Conservation (phyloP, 2,329 filamentous ascomycete species). For the Cryoendolithus antarcticus region DNA sequence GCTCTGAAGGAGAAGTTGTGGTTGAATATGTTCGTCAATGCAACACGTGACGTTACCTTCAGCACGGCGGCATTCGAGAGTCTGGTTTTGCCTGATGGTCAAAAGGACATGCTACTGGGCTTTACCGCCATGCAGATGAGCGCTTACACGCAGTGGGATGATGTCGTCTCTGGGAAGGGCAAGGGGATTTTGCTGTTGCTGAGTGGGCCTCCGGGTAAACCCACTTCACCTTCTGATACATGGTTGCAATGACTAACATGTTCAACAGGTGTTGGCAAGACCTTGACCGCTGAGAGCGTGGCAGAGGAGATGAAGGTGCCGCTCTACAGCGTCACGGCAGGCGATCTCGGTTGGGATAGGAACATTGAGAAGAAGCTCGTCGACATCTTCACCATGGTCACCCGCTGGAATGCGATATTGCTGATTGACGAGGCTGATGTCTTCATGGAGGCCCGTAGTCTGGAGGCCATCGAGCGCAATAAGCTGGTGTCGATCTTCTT, state of each 20-base stretch:
- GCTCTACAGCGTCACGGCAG: constrained; percentile 37
- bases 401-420: constrained; percentile 40
- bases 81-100: constrained; percentile 34
- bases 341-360: constrained; percentile 35
- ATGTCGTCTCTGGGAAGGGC: constrained; percentile 41
- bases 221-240: background rate
- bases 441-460: constrained; percentile 28
- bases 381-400: constrained; percentile 35
- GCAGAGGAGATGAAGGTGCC: constrained; percentile 40
- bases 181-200: constrained; percentile 40
- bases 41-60: constrained; percentile 32
- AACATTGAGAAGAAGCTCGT: constrained; percentile 34
- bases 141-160: constrained; percentile 31
- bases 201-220: constrained; percentile 33
- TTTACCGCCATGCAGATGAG: constrained; percentile 33
- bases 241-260: background rate
- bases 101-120: constrained; percentile 37
- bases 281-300: constrained; percentile 37
- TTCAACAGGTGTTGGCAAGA: constrained; percentile 42
- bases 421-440: constrained; percentile 41
- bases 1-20: constrained; percentile 32
- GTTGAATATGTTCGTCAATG: constrained; percentile 29
- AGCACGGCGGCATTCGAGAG: constrained; percentile 33
- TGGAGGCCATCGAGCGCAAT: constrained; percentile 32
- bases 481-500: constrained; percentile 33